phyloP scores from a whole-genome alignment of 148 eudicot species.

The Euryodendron excelsum region DNA sequence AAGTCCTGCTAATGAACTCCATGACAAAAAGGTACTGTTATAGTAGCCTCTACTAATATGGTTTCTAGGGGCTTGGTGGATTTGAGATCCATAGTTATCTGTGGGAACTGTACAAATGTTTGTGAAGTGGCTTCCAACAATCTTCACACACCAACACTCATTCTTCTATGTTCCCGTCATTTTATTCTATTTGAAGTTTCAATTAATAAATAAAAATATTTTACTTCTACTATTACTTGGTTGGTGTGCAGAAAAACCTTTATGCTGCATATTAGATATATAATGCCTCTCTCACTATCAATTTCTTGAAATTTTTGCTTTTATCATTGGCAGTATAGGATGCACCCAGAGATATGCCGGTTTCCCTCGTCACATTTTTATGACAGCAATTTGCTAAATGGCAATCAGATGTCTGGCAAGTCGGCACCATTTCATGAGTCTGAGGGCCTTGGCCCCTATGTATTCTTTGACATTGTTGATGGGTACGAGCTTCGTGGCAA shows the following conservation, averaged over 20 bases:
- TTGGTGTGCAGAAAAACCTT: background rate
- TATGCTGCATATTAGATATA: background rate
- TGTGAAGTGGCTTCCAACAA: constrained; percentile 8
- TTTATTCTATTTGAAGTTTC: background rate
- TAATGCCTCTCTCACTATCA: background rate
- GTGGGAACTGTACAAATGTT: background rate
- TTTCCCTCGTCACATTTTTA: constrained; percentile 93
- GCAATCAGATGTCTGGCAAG: constrained; percentile 61
- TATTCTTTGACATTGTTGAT: constrained; percentile 82
- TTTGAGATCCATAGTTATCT: background rate
- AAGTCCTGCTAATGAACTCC: background rate
- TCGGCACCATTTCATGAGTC: constrained; percentile 75
- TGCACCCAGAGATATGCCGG: constrained; percentile 93
- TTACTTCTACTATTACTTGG: background rate
- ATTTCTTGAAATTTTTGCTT: constrained; percentile 12
- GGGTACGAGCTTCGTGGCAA: constrained; percentile 82
- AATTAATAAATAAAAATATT: background rate
- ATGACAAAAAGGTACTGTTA: background rate
- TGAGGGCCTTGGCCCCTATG: constrained; percentile 82
- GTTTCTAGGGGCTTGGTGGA: constrained; percentile 4
- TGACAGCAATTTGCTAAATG: constrained; percentile 81
- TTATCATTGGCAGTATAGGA: constrained; percentile 78
- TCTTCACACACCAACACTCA: background rate
- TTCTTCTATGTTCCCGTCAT: background rate
- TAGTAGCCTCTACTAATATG: background rate